Conservation (phyloP, 495 filamentous ascomycete species). For the Haplographium delicatum region DNA sequence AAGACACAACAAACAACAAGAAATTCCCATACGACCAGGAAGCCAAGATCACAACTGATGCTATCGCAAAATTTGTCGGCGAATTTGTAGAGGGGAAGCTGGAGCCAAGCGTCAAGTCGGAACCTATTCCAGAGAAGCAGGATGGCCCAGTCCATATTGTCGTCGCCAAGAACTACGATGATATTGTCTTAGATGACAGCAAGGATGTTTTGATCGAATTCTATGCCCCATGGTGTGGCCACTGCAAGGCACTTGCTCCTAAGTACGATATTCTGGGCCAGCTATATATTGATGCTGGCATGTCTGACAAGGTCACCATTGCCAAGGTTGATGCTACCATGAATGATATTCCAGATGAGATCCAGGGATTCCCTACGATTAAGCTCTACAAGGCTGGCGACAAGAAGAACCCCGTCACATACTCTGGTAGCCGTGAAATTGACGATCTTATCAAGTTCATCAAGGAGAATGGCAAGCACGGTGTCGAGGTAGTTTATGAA, state of each 20-base stretch:
- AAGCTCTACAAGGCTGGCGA: constrained; percentile 91
- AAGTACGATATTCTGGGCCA: constrained; percentile 88
- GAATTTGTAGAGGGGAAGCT: constrained; percentile 85
- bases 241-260: constrained; percentile 92
- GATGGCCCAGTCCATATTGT: constrained; percentile 85
- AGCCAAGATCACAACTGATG: constrained; percentile 69
- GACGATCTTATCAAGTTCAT: constrained; percentile 94
- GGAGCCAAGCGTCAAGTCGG: constrained; percentile 94
- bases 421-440: constrained; percentile 81
- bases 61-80: constrained; percentile 78
- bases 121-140: constrained; percentile 93
- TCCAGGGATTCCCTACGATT: constrained; percentile 98
- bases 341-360: constrained; percentile 96
- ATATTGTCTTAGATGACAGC: constrained; percentile 83
- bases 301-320: constrained; percentile 78
- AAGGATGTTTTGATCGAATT: constrained; percentile 99
- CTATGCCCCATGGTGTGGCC: constrained; percentile 98
- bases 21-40: constrained; percentile 94
- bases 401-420: constrained; percentile 81
- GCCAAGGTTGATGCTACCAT: constrained; percentile 97
- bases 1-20: constrained; percentile 91
- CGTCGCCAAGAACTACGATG: constrained; percentile 91
- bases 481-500: constrained; percentile 58
- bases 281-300: constrained; percentile 68
- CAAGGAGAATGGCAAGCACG: constrained; percentile 88